A percentile compares a stretch with the other conserved stretches of the same genome.
Evolutionary conservation across 306 rosid species (phyloP).

Genomic region (Vigna mungo): DNA sequence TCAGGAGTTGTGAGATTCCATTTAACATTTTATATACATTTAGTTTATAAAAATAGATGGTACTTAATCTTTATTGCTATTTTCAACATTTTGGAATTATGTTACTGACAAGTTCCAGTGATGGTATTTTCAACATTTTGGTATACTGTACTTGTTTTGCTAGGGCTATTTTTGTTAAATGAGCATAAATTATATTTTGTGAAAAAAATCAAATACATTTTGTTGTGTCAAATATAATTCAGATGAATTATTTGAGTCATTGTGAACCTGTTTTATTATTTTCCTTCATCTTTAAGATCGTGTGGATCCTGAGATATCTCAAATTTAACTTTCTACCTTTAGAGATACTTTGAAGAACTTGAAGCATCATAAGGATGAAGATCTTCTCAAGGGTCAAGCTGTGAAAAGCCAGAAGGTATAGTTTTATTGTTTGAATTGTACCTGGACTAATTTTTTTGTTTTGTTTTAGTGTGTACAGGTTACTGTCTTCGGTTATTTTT

Average conservation of each 20-base stretch:
- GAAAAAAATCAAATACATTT: neutral
- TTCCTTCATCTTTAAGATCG: conserved; percentile 9
- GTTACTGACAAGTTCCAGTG: conserved; percentile 16
- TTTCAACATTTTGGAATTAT: conserved; percentile 23
- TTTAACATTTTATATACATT: neutral
- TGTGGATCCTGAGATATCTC: conserved; percentile 29
- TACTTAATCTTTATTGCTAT: conserved; percentile 27
- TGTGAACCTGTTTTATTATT: conserved; percentile 7
- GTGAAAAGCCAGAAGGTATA: conserved; percentile 87
- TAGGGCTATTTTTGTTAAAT: neutral
- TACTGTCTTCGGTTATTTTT: neutral
- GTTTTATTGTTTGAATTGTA: conserved; percentile 20
- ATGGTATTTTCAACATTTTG: neutral
- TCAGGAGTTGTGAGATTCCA: conserved; percentile 73
- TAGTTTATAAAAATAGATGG: conserved; percentile 8
- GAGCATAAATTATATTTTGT: conserved; percentile 5
- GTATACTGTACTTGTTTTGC: conserved; percentile 18
- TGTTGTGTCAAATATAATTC: neutral
- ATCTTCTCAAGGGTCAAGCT: conserved; percentile 86
- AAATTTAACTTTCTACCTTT: conserved; percentile 32
- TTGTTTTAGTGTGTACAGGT: neutral
- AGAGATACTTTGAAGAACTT: conserved; percentile 77
- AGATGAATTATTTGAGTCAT: neutral
- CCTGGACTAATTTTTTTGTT: conserved; percentile 3
- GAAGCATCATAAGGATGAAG: conserved; percentile 85